Conservation (phyloP, 2,329 filamentous ascomycete genomes). For the Cladosporium sp. region DNA sequence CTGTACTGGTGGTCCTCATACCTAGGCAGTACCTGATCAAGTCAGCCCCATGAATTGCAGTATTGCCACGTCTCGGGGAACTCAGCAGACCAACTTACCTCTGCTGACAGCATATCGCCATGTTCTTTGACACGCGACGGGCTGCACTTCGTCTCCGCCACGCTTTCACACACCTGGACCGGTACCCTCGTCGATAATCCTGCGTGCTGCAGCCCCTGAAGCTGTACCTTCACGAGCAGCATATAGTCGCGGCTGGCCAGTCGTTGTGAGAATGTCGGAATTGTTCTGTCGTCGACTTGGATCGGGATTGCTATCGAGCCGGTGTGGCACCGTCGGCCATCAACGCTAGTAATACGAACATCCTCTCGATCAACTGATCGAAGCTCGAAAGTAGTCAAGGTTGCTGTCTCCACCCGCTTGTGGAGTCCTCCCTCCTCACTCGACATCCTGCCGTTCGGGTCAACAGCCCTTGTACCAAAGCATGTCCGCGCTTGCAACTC, state of each 20-base stretch:
- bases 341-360: background rate
- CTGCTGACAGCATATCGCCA: background rate
- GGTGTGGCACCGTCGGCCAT: background rate
- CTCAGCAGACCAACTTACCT: background rate
- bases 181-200: background rate
- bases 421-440: background rate
- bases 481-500: background rate
- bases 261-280: background rate
- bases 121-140: background rate
- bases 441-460: background rate
- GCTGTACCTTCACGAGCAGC: background rate
- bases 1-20: constrained; percentile 4
- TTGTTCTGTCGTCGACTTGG: background rate
- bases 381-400: background rate
- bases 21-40: background rate
- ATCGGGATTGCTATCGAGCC: background rate
- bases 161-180: constrained; percentile 1
- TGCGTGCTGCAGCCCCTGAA: background rate
- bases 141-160: too few relatives aligned
- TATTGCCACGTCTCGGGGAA: background rate
- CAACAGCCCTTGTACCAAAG: background rate
- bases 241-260: constrained; percentile 2
- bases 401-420: background rate
- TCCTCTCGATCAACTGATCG: background rate
- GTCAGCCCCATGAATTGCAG: background rate